phyloP scores from a whole-genome alignment of 2,329 filamentous ascomycete genomes.

The Davidsoniella australis region DNA sequence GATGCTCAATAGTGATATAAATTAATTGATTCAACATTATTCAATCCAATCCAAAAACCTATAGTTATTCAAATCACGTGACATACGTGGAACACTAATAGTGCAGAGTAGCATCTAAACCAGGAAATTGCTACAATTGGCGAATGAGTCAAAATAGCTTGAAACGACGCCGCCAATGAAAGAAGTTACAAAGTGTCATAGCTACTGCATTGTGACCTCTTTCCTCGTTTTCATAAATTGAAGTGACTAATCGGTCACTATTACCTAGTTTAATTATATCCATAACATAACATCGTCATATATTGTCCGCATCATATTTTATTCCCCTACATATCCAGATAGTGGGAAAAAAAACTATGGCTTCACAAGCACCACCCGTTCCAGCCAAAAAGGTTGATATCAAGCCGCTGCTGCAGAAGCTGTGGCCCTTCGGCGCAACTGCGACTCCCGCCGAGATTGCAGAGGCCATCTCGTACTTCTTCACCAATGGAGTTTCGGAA shows the following conservation, averaged over 20 bases:
- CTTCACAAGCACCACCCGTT: constrained; percentile 29
- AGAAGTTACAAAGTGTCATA: not conserved
- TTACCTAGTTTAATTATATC: not conserved
- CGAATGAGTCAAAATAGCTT: not conserved
- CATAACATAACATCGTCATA: not conserved
- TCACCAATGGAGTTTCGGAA: constrained; percentile 75
- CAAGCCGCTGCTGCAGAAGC: constrained; percentile 53
- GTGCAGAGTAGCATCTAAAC: not conserved
- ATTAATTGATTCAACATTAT: too few species aligned
- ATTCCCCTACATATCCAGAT: too few species aligned
- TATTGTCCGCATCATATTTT: too few species aligned
- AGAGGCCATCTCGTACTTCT: constrained; percentile 76
- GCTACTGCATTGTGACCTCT: not conserved
- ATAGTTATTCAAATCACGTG: not conserved
- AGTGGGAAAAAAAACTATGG: not conserved
- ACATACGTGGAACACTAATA: not conserved
- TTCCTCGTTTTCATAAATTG: not conserved
- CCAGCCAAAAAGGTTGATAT: constrained; percentile 31
- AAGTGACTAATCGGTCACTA: too few species aligned
- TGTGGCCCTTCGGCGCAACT: constrained; percentile 42
- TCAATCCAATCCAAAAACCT: too few species aligned
- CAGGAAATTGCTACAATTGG: not conserved
- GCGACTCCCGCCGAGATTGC: constrained; percentile 72
- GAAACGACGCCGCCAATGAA: not conserved
- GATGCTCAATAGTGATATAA: too few species aligned